Evolutionary conservation across 768 basidiomycete species (phyloP).

Genomic region (Boletus patriciae): DNA sequence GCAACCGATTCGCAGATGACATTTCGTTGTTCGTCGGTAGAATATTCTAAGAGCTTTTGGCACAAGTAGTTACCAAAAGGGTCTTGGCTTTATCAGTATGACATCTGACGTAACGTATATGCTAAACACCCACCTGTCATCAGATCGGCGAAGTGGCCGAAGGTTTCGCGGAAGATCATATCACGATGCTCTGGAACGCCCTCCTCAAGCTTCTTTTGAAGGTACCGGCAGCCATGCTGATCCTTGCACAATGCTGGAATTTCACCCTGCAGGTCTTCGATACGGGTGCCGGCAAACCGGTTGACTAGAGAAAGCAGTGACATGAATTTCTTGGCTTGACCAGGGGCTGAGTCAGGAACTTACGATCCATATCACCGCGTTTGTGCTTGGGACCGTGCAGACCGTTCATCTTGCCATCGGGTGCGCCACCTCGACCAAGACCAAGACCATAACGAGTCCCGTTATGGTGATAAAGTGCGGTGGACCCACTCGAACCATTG

Average conservation of each 20-base stretch:
- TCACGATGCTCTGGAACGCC: conserved; percentile 94
- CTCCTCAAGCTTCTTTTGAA: conserved; percentile 99
- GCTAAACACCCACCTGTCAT: conserved; percentile 78
- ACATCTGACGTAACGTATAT: neutral
- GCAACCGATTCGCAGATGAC: conserved; percentile 97
- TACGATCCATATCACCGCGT: conserved; percentile 87
- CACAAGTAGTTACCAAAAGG: conserved; percentile 99
- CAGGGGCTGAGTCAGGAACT: conserved; percentile 45
- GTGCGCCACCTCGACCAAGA: conserved; percentile 52
- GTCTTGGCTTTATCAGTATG: conserved; percentile 47
- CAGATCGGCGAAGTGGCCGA: conserved; percentile 94
- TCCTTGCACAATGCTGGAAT: conserved; percentile 95
- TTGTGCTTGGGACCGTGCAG: conserved; percentile 93
- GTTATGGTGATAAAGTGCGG: conserved; percentile 76
- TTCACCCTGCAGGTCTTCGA: conserved; percentile 95
- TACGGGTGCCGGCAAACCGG: conserved; percentile 91
- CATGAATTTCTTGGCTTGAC: neutral
- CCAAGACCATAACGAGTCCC: conserved; percentile 75
- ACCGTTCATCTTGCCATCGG: conserved; percentile 86
- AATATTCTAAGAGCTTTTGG: conserved; percentile 95
- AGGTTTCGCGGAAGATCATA: conserved; percentile 99
- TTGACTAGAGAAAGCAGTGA: conserved; percentile 59
- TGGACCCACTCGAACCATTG: conserved; percentile 57
- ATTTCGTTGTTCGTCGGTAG: conserved; percentile 96
- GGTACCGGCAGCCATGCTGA: conserved; percentile 96